A percentile compares a stretch with the other conserved stretches of the same genome.
Evolutionary conservation across 192 early-diverging fungal species (phyloP).

Genomic region (Gamsiella multidivaricata): DNA sequence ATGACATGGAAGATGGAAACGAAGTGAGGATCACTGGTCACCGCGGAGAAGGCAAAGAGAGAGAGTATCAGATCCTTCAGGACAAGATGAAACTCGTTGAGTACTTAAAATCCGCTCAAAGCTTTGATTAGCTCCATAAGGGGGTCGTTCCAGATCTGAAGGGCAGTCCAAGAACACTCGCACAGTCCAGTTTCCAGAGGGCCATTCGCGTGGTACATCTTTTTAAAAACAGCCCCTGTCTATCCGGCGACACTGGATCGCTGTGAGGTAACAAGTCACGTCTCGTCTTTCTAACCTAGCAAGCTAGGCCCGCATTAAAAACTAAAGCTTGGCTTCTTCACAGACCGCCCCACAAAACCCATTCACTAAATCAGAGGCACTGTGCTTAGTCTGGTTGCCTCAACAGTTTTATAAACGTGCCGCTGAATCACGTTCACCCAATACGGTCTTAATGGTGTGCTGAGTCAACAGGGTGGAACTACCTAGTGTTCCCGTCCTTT

Average conservation of each 20-base stretch:
- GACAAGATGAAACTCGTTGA: not conserved
- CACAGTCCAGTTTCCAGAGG: not conserved
- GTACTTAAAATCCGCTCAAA: not conserved
- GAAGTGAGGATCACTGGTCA: not conserved
- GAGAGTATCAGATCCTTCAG: conserved; percentile 4
- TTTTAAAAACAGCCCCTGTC: not conserved
- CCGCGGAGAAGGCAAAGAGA: conserved; percentile 10
- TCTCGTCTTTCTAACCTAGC: not conserved
- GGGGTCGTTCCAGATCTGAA: conserved; percentile 4
- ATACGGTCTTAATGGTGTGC: too few species aligned
- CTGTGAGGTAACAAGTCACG: not conserved
- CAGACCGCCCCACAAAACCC: not conserved
- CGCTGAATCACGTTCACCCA: not conserved
- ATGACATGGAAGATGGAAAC: not conserved
- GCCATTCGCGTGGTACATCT: not conserved
- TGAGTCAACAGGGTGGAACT: too few species aligned
- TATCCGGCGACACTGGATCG: not conserved
- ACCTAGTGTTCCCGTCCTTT: too few species aligned
- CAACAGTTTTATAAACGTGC: not conserved
- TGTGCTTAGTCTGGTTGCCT: not conserved
- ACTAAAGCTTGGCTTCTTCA: not conserved
- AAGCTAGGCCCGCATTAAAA: not conserved
- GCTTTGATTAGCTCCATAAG: not conserved
- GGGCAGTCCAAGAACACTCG: conserved; percentile 4
- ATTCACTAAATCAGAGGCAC: not conserved